Evolutionary conservation across 768 basidiomycete species (phyloP), one percentile per base, ranked within the genome.

Genomic region (Tylopilus felleus): DNA sequence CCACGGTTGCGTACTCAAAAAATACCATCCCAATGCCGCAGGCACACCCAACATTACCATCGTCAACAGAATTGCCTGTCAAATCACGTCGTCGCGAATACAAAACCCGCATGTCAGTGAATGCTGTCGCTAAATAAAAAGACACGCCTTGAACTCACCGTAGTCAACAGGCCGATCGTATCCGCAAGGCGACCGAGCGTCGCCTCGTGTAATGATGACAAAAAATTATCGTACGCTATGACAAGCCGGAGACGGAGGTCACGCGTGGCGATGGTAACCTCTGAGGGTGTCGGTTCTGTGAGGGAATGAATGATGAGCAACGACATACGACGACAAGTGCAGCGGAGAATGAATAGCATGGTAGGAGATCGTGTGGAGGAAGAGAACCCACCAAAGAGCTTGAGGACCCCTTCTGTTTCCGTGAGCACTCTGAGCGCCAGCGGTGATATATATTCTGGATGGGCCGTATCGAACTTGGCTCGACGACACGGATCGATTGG

Each of bases 221-320:
- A 52, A 5, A 55, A 36, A 2, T 69, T 55, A 8, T 67, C 58
- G 28, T 41, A 60, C 19, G 60, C 55, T 1, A 62, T 68, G 17
- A 71, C 57, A 27, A 65, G 42, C 13, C 39, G 54, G 12, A 71
- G 56, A 9, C 68, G 64, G 8, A 64, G 48, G 8, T 58, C 44
- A 1, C 68, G 68, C 57, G 61, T 64, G 21, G 56, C 50, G 14
- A 58, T 13, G 13, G 64, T 64, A 1, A 53, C 52, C 25, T 58
- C 49, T 4, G 70, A 64, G 2, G 68, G 68, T 0, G 62, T 64
- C 25, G 70, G 70, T 51, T 70, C 68, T 70, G 45, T 27, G 4
- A 3, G 23, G 3, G 8, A 41, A 44, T 14, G 19, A 40, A 1
- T 10, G 7, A 4, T 27, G 13, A 36, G 25, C 14, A 3, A 23